Conservation (phyloP, 2,329 filamentous ascomycete genomes). For the Penicillium capsulatum region DNA sequence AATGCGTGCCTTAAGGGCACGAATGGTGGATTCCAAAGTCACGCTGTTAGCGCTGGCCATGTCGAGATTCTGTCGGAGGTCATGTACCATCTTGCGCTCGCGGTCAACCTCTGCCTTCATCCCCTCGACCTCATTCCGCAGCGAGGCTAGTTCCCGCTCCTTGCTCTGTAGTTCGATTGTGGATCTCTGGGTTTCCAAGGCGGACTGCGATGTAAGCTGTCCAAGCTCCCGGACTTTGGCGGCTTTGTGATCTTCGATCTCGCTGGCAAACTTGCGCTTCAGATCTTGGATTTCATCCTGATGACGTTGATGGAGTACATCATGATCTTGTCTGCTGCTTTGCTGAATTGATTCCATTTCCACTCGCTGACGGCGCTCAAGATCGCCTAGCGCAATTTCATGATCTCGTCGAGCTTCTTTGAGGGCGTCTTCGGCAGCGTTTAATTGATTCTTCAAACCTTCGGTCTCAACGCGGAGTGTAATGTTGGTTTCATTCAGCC, state of each 20-base stretch:
- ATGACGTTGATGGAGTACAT: slow-evolving; percentile 58
- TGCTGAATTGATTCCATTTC: slow-evolving; percentile 42
- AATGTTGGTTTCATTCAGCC: slow-evolving; percentile 51
- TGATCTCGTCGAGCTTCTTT: slow-evolving; percentile 52
- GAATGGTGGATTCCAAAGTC: slow-evolving; percentile 68
- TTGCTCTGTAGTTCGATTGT: slow-evolving; percentile 50
- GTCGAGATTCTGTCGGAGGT: slow-evolving; percentile 56
- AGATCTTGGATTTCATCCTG: slow-evolving; percentile 64
- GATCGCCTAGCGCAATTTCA: slow-evolving; percentile 50
- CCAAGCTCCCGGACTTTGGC: slow-evolving; percentile 38
- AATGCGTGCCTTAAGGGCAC: slow-evolving; percentile 73
- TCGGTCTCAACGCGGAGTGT: slow-evolving; percentile 66
- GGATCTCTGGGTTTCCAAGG: slow-evolving; percentile 38
- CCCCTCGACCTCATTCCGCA: slow-evolving; percentile 39
- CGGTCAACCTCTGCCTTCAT: slow-evolving; percentile 51
- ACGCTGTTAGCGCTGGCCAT: slow-evolving; percentile 59
- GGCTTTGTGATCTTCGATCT: slow-evolving; percentile 61
- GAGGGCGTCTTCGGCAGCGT: slow-evolving; percentile 46
- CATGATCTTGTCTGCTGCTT: slow-evolving; percentile 51
- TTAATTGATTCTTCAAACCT: slow-evolving; percentile 52
- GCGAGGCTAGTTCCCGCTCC: slow-evolving; percentile 50
- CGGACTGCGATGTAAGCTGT: slow-evolving; percentile 32
- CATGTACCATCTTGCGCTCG: slow-evolving; percentile 59
- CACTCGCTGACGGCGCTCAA: slow-evolving; percentile 50
- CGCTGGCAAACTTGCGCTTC: slow-evolving; percentile 59